phyloP scores from a whole-genome alignment of 148 eudicot genomes.

The Chenopodium quinoa region DNA sequence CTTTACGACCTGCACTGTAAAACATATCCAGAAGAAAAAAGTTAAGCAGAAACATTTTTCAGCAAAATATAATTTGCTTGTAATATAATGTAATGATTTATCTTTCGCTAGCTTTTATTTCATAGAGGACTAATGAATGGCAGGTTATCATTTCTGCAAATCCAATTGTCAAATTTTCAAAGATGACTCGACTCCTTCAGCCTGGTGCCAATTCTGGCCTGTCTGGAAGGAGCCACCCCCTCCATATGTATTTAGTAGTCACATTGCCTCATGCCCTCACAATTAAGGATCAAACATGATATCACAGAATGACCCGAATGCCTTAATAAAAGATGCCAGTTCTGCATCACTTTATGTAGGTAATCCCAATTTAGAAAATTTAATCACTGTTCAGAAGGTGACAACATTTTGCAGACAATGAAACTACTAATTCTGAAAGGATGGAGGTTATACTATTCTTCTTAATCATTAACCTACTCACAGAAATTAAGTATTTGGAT shows the following conservation, averaged over 20 bases:
- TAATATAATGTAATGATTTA: no score
- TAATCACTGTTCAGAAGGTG: background rate
- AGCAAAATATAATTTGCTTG: background rate
- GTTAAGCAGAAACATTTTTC: background rate
- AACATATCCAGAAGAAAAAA: background rate
- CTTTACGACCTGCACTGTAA: background rate
- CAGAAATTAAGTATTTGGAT: background rate
- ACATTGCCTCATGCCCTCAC: background rate
- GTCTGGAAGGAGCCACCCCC: background rate
- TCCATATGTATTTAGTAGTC: background rate
- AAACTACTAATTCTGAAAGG: background rate
- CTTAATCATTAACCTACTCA: background rate
- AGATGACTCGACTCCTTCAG: background rate
- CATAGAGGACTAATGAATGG: background rate
- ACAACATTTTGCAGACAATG: background rate
- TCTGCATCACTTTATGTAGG: background rate
- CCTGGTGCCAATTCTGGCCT: background rate
- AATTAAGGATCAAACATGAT: background rate
- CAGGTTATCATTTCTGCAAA: background rate
- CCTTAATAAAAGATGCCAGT: no score
- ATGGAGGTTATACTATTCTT: background rate
- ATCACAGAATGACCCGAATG: background rate
- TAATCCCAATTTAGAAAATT: background rate
- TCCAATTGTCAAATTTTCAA: background rate
- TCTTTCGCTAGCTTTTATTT: no score